Percentiles rank a stretch among this genome's conserved stretches.
Conservation (phyloP, 805 yeast species). For the Yamadazyma takamatsuzukensis region DNA sequence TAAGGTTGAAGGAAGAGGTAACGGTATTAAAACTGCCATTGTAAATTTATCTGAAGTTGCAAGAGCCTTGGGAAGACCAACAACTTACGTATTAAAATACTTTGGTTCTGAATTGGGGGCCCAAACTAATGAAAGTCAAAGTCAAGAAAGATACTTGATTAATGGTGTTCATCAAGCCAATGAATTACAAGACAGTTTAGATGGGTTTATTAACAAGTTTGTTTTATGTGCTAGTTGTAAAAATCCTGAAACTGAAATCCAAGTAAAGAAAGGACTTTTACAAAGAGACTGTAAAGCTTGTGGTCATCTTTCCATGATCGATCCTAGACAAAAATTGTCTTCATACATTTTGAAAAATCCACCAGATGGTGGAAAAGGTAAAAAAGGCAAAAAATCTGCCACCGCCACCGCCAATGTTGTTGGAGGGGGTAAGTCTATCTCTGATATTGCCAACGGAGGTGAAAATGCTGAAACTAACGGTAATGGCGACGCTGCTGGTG, state of each 20-base stretch:
- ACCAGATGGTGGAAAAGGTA: conserved; percentile 50
- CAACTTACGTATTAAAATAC: conserved; percentile 86
- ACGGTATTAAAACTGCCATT: conserved; percentile 96
- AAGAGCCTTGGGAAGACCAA: conserved; percentile 89
- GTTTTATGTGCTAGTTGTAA: conserved; percentile 93
- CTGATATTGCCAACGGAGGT: conserved; percentile 64
- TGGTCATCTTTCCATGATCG: conserved; percentile 83
- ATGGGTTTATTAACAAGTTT: conserved; percentile 89
- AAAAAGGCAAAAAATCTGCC: conserved; percentile 73
- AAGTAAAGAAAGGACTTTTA: conserved; percentile 68
- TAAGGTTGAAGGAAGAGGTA: conserved; percentile 97
- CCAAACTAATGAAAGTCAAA: conserved; percentile 70
- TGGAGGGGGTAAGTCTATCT: conserved; percentile 80
- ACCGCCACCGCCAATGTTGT: conserved; percentile 87
- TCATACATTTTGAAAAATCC: conserved; percentile 89
- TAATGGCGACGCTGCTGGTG: conserved; percentile 34
- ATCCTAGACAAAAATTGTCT: conserved; percentile 82
- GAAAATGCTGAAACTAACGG: conserved; percentile 21
- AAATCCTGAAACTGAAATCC: conserved; percentile 95
- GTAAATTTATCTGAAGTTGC: conserved; percentile 90
- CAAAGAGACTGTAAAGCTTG: conserved; percentile 97
- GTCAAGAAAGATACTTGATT: conserved; percentile 79
- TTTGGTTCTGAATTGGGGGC: conserved; percentile 98
- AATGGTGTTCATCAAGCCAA: conserved; percentile 92
- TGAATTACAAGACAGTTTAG: conserved; percentile 89